Base-by-base conservation (phyloP, 2,329 filamentous ascomycete species). In the Fusarium oxysporum region DNA sequence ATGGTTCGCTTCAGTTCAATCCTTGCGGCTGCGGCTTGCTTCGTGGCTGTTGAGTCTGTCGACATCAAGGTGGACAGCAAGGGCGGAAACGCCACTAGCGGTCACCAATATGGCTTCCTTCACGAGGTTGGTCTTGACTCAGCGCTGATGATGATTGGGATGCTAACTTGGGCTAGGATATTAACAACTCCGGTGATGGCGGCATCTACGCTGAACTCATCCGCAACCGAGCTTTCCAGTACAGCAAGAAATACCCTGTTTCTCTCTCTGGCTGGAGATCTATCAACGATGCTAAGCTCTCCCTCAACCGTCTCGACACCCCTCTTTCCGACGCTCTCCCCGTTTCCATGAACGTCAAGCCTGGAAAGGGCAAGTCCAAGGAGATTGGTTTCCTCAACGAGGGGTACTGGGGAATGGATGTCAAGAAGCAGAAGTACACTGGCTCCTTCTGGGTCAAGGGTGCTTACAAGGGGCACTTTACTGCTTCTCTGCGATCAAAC, bases 151-250 rank as follows among this genome's bases (percentile, higher is more conserved):
- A 14, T 7, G 4, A 1, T 7, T 6, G 6, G 0, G 14, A 3
- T 8, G 19, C 65, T 67, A 8, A 67, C 35, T 13, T 7, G 5
- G 9, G 16, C 1, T 14, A 89, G 87, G 88, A 90, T 60, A 91
- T 91, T 79, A 90, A 90, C 80, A 89, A 92, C 79, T 91, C 89
- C 4, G 91, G 92, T 5, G 92, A 94, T 77, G 92, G 92, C 28
- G 92, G 92, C 9, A 88, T 93, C 70, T 93, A 94, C 78, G 92
- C 90, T 54, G 91, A 94, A 77, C 80, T 94, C 62, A 88, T 94
- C 63, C 87, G 86, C 57, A 94, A 94, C 80, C 87, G 91, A 54
- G 92, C 91, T 16, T 93, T 94, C 76, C 92, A 94, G 79, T 83
- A 82, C 60, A 85, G 82, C 66, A 80, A 82, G 25, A 73, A 76